phyloP scores from a whole-genome alignment of 2,329 filamentous ascomycete genomes.

The Aspergillus aculeatus region DNA sequence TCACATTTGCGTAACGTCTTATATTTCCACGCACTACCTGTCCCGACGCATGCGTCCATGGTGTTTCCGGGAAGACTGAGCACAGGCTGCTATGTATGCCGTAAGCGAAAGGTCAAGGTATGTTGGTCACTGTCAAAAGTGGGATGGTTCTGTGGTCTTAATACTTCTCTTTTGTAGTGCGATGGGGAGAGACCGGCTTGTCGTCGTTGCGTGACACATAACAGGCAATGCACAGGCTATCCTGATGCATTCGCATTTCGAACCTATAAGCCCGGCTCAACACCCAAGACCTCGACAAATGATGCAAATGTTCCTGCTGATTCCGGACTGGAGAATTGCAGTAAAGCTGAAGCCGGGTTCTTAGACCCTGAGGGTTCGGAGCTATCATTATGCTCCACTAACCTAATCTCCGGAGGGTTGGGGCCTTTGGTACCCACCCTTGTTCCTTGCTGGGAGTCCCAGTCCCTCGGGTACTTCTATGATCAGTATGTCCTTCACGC shows the following conservation, averaged over 20 bases:
- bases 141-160: too few species aligned
- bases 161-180: background rate
- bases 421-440: background rate
- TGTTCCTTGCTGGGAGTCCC: background rate
- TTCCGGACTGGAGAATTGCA: too few species aligned
- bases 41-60: background rate
- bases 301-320: background rate
- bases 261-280: background rate
- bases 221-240: slow-evolving; percentile 1
- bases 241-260: slow-evolving; percentile 2
- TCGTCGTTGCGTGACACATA: background rate
- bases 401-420: too few species aligned
- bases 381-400: too few species aligned
- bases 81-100: slow-evolving; percentile 6
- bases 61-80: slow-evolving; percentile 5
- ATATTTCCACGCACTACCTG: background rate
- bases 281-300: background rate
- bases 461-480: slow-evolving; percentile 2
- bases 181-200: background rate
- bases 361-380: too few species aligned
- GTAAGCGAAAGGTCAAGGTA: slow-evolving; percentile 7
- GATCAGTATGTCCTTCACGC: slow-evolving; percentile 1
- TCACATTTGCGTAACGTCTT: background rate
- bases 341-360: too few species aligned
- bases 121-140: background rate